phyloP scores from a whole-genome alignment of 1,139 yeast species.

The Suhomyces atakaporum region DNA sequence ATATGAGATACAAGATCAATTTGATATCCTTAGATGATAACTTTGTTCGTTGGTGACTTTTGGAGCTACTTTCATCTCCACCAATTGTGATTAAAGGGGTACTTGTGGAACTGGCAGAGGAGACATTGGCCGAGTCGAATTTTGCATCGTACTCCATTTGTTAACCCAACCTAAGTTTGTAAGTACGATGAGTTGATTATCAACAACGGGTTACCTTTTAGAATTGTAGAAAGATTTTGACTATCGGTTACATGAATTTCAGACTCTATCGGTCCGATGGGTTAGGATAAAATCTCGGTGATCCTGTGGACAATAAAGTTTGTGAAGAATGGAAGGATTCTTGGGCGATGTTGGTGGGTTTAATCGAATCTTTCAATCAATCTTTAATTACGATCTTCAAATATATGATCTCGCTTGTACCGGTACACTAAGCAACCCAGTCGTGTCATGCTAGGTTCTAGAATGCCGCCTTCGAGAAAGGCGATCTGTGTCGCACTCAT shows the following conservation, averaged over 20 bases:
- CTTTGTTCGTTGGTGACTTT: constrained; percentile 26
- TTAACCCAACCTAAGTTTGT: neutral
- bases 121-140: constrained; percentile 1
- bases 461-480: constrained; percentile 1
- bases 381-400: neutral
- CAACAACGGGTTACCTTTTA: too few relatives aligned
- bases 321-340: neutral
- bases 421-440: constrained; percentile 1
- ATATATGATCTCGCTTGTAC: neutral
- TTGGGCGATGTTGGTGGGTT: neutral
- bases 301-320: neutral
- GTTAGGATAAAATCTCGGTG: neutral
- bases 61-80: constrained; percentile 1
- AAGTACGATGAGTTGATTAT: too few relatives aligned
- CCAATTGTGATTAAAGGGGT: constrained; percentile 3
- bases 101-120: constrained; percentile 7
- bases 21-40: constrained; percentile 32
- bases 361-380: neutral
- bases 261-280: neutral
- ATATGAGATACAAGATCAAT: constrained; percentile 33
- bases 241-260: neutral
- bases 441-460: constrained; percentile 2
- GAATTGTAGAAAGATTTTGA: too few relatives aligned
- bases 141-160: constrained; percentile 1
- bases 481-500: neutral